Conservation (phyloP, 176 grass and related monocot species). For the Cymbopogon citratus region DNA sequence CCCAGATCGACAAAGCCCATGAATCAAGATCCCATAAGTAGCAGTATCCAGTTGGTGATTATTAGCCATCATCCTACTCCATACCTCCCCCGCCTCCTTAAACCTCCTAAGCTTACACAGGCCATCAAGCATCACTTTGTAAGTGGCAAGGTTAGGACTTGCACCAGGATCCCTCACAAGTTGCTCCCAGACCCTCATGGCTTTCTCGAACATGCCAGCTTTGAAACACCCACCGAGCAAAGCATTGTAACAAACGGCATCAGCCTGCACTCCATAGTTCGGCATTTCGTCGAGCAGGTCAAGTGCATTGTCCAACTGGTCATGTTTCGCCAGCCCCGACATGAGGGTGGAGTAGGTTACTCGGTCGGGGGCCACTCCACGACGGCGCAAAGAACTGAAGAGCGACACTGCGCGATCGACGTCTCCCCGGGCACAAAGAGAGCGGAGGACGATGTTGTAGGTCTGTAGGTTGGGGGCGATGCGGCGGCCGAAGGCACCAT, state of each 20-base stretch:
- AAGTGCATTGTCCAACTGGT: slow-evolving; percentile 32
- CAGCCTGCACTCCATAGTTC: slow-evolving; percentile 40
- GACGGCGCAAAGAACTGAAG: slow-evolving; percentile 29
- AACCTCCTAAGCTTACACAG: slow-evolving; percentile 71
- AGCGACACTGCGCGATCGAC: slow-evolving; percentile 53
- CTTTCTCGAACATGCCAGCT: slow-evolving; percentile 42
- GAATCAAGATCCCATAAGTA: slow-evolving; percentile 73
- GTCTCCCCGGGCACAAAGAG: slow-evolving; percentile 47
- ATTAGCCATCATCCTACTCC: slow-evolving; percentile 78
- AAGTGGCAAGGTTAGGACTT: slow-evolving; percentile 56
- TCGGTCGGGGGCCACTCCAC: slow-evolving; percentile 49
- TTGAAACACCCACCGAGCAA: slow-evolving; percentile 63
- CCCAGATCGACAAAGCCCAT: slow-evolving; percentile 60
- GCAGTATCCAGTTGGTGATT: slow-evolving; percentile 48
- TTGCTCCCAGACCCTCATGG: slow-evolving; percentile 68
- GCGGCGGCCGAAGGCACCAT: slow-evolving; percentile 45
- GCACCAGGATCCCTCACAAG: slow-evolving; percentile 45
- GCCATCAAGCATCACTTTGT: slow-evolving; percentile 84
- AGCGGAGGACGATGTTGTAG: slow-evolving; percentile 87
- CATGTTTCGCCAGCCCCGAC: slow-evolving; percentile 42
- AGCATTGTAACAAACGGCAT: slow-evolving; percentile 73
- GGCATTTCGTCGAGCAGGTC: slow-evolving; percentile 90
- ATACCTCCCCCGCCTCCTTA: slow-evolving; percentile 54
- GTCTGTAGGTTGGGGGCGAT: slow-evolving; percentile 72
- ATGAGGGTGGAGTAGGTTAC: slow-evolving; percentile 84